Evolutionary conservation across 2,329 filamentous ascomycete species (phyloP), one percentile per base, ranked within the genome.

Genomic region (Penicillium decumbens): DNA sequence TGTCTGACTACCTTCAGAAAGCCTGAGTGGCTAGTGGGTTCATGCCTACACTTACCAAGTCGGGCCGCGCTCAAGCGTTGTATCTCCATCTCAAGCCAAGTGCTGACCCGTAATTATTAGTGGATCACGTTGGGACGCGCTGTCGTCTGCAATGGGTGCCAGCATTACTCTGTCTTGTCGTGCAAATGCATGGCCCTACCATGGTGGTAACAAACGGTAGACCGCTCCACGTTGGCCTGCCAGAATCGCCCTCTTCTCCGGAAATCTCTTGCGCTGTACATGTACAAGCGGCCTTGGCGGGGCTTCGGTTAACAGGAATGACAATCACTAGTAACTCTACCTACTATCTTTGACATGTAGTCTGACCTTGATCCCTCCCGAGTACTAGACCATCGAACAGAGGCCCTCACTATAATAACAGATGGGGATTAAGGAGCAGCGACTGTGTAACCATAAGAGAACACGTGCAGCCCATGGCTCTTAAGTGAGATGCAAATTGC

Each of bases 391-490:
- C 30, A 23, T 18, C 6, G n/a, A 30, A 23, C 29, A 33, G 20
- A 7, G 10, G n/a, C 15, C 43, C 39, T 47, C 41, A 50, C 51
- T 42, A 41, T 47, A 55, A 46, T 44, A 55, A 53, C 44, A 48
- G 44, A 6, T 3, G 8, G 15, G 12, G 20, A 23, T 23, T 23
- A 23, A 3, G 9, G 7, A 24, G 8, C 3, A 28, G 12, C 18
- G 30, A 8, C n/a, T 18, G 27, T n/a, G 38, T 25, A n/a, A 41
- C 18, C 37, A 25, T 6, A 40, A 7, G 12, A 28, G 8, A 1
- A 10, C 27, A 18, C 15, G 2, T 18, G 15, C 15, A 1, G n/a
- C 32, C 30, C 32, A 24, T n/a, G 18, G 41, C 20, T 13, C n/a
- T 6, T 7, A 8, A 13, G 12, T 23, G 38, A 24, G 23, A 24